A percentile compares a stretch with the other conserved stretches of the same genome.
These are phyloP conservation scores for Nicotiana obtusifolia DNA, from an alignment of 257 asterid genomes.

Conservation along the genomic window DNA sequence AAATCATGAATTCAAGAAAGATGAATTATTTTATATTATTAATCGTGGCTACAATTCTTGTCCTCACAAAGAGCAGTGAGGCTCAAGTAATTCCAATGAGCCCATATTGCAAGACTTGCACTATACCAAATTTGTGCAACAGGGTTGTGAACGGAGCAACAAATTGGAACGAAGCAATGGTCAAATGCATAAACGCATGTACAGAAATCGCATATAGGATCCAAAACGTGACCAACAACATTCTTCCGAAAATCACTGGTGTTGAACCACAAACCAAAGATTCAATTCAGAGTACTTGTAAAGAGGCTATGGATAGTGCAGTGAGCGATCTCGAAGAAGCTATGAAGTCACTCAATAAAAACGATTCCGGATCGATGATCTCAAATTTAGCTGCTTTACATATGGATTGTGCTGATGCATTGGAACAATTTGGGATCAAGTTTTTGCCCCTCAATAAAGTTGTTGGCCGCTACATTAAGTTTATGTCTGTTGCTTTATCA, in stretches of 20 bases:
- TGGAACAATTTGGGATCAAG: constrained; percentile 8
- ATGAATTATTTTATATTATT: background rate
- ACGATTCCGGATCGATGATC: background rate
- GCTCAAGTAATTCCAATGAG: background rate
- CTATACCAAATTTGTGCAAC: constrained; percentile 11
- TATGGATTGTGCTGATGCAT: constrained; percentile 20
- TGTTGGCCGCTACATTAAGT: background rate
- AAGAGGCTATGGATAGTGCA: background rate
- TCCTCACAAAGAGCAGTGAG: background rate
- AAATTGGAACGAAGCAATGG: constrained; percentile 17
- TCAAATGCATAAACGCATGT: constrained; percentile 3
- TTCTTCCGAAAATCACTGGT: background rate
- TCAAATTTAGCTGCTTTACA: background rate
- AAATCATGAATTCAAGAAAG: background rate
- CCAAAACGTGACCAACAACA: background rate
- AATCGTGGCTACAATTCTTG: background rate
- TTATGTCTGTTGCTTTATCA: constrained; percentile 14
- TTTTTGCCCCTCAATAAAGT: background rate
- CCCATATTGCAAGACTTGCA: constrained; percentile 5
- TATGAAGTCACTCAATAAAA: background rate
- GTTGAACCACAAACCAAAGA: background rate
- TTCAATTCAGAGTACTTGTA: background rate
- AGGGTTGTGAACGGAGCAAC: constrained; percentile 15
- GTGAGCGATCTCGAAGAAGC: constrained; percentile 2
- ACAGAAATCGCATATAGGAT: background rate